Evolutionary conservation across 2,329 filamentous ascomycete species (phyloP).

Genomic region (Bipolaris zeicola): DNA sequence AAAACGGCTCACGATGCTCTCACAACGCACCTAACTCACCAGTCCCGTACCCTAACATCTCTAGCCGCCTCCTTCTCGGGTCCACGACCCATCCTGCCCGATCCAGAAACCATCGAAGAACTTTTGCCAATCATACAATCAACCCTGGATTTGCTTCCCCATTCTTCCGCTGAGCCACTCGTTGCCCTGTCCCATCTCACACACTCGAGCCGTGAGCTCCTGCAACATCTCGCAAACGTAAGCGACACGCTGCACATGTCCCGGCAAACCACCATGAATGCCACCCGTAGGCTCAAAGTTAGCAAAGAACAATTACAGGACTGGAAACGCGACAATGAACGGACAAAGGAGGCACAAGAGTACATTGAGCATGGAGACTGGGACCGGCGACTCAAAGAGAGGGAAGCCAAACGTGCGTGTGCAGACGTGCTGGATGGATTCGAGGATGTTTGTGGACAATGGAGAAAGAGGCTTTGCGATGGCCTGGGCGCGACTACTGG

Average conservation of each 20-base stretch:
- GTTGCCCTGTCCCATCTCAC: conserved; percentile 71
- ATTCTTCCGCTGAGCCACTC: conserved; percentile 67
- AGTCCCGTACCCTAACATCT: conserved; percentile 76
- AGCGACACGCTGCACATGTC: conserved; percentile 95
- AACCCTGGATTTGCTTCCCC: conserved; percentile 69
- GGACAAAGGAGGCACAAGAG: conserved; percentile 77
- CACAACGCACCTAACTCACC: conserved; percentile 74
- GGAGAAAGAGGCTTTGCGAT: conserved; percentile 74
- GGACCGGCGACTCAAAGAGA: conserved; percentile 73
- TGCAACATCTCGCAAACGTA: conserved; percentile 81
- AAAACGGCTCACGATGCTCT: conserved; percentile 77
- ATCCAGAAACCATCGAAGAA: conserved; percentile 68
- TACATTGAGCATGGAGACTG: conserved; percentile 85
- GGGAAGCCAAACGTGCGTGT: conserved; percentile 85
- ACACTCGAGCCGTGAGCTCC: conserved; percentile 68
- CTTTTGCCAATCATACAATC: conserved; percentile 71
- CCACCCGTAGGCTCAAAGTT: conserved; percentile 76
- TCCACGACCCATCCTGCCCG: conserved; percentile 67
- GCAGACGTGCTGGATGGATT: conserved; percentile 89
- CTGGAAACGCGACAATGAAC: conserved; percentile 80
- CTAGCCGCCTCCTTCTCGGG: conserved; percentile 74
- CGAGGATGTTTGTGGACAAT: conserved; percentile 84
- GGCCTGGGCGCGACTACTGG: conserved; percentile 46
- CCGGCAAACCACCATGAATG: conserved; percentile 82
- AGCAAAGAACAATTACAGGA: conserved; percentile 86